Conservation (phyloP, 1,284 basidiomycete species). For the Marasmius sp. region DNA sequence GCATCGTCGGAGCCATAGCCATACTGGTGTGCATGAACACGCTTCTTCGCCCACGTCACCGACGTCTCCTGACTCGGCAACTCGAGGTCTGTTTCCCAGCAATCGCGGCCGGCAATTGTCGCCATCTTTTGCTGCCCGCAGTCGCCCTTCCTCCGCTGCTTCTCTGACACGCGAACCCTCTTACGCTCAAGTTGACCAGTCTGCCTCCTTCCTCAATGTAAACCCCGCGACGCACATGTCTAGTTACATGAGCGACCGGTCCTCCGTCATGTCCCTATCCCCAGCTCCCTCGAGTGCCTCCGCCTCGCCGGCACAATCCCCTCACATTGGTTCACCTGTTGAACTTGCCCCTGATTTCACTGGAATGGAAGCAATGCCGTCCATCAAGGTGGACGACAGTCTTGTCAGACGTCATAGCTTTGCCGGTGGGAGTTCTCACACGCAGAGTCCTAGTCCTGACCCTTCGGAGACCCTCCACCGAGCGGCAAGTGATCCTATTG, state of each 20-base stretch:
- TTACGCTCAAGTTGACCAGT: background rate
- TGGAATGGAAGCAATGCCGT: background rate
- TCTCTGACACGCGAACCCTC: background rate
- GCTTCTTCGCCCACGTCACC: background rate
- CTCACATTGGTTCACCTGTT: background rate
- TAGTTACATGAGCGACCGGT: background rate
- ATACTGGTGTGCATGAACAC: conserved; percentile 1
- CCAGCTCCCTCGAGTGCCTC: background rate
- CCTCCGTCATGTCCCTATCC: background rate
- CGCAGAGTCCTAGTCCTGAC: background rate
- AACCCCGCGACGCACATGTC: background rate
- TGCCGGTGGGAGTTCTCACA: background rate
- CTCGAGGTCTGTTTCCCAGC: background rate
- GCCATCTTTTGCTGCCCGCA: background rate
- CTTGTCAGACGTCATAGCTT: background rate
- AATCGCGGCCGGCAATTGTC: background rate
- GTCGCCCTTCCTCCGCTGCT: background rate
- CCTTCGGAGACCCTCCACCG: background rate
- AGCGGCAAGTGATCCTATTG: conserved; percentile 1
- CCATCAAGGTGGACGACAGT: conserved; percentile 1
- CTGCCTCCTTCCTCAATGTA: background rate
- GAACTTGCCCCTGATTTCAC: background rate
- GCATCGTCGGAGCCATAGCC: background rate
- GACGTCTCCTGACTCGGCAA: background rate
- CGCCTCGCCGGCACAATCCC: background rate